phyloP scores from a whole-genome alignment of 768 basidiomycete genomes.

The Chiua virens region DNA sequence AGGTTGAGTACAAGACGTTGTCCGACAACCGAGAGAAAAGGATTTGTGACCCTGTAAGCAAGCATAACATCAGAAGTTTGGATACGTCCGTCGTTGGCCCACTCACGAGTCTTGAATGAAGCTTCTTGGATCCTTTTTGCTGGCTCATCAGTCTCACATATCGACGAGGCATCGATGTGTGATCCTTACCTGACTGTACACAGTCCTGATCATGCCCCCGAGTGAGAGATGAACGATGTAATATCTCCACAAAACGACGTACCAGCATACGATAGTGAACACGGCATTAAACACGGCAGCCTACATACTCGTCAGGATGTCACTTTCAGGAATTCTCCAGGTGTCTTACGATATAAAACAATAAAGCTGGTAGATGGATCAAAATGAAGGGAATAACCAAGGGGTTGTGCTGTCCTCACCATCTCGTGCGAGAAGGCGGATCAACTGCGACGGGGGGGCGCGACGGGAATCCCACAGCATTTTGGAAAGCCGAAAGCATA shows the following conservation, averaged over 20 bases:
- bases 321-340: not conserved
- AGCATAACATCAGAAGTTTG: too few species aligned
- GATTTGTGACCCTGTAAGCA: too few species aligned
- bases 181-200: slow-evolving; percentile 10
- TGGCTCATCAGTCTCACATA: too few species aligned
- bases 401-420: slow-evolving; percentile 14
- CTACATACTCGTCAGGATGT: not conserved
- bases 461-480: not conserved
- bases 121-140: not conserved
- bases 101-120: too few species aligned
- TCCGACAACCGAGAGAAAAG: too few species aligned
- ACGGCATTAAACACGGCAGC: slow-evolving; percentile 5
- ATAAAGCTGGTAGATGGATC: slow-evolving; percentile 4
- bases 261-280: slow-evolving; percentile 17
- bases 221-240: not conserved
- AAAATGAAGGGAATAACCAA: not conserved
- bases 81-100: too few species aligned
- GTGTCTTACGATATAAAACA: slow-evolving; percentile 16
- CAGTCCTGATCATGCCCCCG: slow-evolving; percentile 1
- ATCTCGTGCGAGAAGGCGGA: slow-evolving; percentile 21
- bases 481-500: not conserved
- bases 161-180: not conserved
- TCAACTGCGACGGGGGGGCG: slow-evolving; percentile 1
- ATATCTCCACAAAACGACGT: not conserved
- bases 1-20: too few species aligned